Evolutionary conservation across 1,139 yeast species (phyloP).

Genomic region (Debaryomycetaceae sp.): DNA sequence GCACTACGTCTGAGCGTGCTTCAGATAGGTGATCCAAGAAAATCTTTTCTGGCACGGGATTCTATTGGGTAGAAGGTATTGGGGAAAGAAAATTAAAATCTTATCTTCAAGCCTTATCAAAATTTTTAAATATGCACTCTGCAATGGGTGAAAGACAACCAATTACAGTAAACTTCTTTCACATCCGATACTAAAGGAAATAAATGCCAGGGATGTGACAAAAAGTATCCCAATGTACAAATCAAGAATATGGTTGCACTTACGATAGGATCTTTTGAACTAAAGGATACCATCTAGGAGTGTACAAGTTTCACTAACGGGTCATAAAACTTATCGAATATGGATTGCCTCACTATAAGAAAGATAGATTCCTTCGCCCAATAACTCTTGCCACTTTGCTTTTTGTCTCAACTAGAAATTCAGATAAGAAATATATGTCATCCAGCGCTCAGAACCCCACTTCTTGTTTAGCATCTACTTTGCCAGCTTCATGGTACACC

Average conservation of each 20-base stretch:
- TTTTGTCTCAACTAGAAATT: background rate
- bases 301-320: background rate
- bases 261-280: background rate
- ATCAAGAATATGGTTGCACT: background rate
- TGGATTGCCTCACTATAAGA: background rate
- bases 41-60: background rate
- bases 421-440: background rate
- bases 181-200: background rate
- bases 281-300: background rate
- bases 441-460: background rate
- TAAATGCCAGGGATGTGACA: background rate
- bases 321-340: background rate
- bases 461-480: background rate
- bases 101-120: background rate
- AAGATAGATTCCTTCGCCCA: background rate
- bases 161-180: background rate
- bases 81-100: background rate
- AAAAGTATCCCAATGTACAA: background rate
- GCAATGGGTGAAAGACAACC: background rate
- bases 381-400: background rate
- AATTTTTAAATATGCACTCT: background rate
- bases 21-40: too few species aligned
- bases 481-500: constrained; percentile 3
- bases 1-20: too few species aligned
- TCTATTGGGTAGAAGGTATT: background rate